Percentiles rank a stretch among this genome's conserved stretches.
phyloP scores from a whole-genome alignment of 2,329 filamentous ascomycete genomes.

The Colletotrichum orbiculare region DNA sequence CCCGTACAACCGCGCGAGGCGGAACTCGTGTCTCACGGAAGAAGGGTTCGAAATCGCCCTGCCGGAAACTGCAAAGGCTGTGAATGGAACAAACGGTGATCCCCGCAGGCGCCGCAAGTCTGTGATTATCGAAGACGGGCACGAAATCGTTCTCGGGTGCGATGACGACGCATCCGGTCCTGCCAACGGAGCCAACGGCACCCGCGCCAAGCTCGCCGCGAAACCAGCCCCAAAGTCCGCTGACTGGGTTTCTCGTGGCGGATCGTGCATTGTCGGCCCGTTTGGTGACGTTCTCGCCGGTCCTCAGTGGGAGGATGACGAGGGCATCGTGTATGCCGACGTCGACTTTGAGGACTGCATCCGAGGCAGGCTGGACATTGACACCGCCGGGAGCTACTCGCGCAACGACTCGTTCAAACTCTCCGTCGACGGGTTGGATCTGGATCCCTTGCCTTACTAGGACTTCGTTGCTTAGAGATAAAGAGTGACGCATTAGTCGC shows the following conservation, averaged over 20 bases:
- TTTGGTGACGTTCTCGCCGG: conserved; percentile 83
- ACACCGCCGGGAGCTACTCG: conserved; percentile 88
- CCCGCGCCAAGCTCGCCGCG: conserved; percentile 8
- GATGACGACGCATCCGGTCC: conserved; percentile 38
- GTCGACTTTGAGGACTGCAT: conserved; percentile 91
- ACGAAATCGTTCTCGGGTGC: conserved; percentile 62
- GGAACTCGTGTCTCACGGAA: conserved; percentile 56
- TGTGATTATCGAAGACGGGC: conserved; percentile 63
- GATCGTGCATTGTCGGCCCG: conserved; percentile 84
- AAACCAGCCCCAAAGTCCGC: conserved; percentile 4
- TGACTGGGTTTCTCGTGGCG: conserved; percentile 75
- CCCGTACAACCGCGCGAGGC: conserved; percentile 38
- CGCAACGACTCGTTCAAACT: conserved; percentile 72
- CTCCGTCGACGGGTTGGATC: conserved; percentile 67
- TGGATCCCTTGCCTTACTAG: conserved; percentile 67
- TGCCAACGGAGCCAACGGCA: conserved; percentile 22
- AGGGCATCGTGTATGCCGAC: conserved; percentile 74
- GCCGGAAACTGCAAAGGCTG: conserved; percentile 41
- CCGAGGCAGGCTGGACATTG: conserved; percentile 82
- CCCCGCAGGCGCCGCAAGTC: conserved; percentile 49
- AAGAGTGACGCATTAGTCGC: too few relatives aligned
- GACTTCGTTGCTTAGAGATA: not conserved
- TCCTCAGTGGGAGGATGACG: conserved; percentile 84
- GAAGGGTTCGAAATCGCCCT: conserved; percentile 61
- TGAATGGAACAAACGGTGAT: conserved; percentile 5